phyloP scores from a whole-genome alignment of 1,139 yeast genomes.

The Debaryomyces psychrophilus region DNA sequence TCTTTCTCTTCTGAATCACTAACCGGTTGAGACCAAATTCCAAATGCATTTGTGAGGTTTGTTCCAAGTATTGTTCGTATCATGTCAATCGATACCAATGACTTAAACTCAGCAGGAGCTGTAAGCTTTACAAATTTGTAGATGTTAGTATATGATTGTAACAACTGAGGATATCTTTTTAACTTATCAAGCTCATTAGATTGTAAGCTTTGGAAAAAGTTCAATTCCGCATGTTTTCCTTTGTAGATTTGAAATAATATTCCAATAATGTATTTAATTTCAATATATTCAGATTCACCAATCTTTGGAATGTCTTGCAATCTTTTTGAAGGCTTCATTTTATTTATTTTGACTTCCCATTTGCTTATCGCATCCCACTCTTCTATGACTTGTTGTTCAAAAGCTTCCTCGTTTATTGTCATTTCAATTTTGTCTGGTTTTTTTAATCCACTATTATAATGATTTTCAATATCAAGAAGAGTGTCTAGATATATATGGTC shows the following conservation, averaged over 20 bases:
- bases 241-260: slow-evolving; percentile 32
- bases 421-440: slow-evolving; percentile 21
- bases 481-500: slow-evolving; percentile 25
- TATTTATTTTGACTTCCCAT: slow-evolving; percentile 41
- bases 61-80: slow-evolving; percentile 59
- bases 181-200: slow-evolving; percentile 59
- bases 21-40: slow-evolving; percentile 60
- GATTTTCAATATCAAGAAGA: slow-evolving; percentile 32
- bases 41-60: slow-evolving; percentile 75
- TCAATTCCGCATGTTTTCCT: slow-evolving; percentile 13
- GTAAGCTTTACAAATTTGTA: slow-evolving; percentile 53
- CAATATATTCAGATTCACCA: slow-evolving; percentile 42
- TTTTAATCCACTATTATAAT: slow-evolving; percentile 26
- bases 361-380: slow-evolving; percentile 33
- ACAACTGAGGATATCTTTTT: slow-evolving; percentile 50
- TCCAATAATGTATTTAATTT: slow-evolving; percentile 39
- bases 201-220: slow-evolving; percentile 51
- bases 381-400: slow-evolving; percentile 20
- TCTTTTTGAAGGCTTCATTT: slow-evolving; percentile 34
- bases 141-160: slow-evolving; percentile 53
- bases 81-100: slow-evolving; percentile 38
- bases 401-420: slow-evolving; percentile 20
- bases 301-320: slow-evolving; percentile 34
- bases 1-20: slow-evolving; percentile 53
- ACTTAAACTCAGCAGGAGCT: slow-evolving; percentile 41